These are phyloP conservation scores for Neoarthrinium moseri DNA, from an alignment of 2,329 filamentous ascomycete genomes.

Conservation along the genomic window DNA sequence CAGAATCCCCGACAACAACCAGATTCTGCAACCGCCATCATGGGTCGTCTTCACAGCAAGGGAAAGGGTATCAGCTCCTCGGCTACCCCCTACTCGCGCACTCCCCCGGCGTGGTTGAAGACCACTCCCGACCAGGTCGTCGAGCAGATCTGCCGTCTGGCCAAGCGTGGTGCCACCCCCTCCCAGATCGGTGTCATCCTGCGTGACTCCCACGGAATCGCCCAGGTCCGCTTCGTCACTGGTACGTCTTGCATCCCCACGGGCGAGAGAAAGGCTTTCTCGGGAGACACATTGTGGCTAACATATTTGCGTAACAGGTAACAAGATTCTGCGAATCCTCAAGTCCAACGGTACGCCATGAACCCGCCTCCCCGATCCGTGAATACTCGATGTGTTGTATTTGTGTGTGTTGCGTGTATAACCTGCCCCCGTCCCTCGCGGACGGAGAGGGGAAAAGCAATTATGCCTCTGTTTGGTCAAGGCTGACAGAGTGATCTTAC, in stretches of 20 bases:
- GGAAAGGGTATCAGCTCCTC: slow-evolving; percentile 99
- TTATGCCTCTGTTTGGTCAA: slow-evolving; percentile 84
- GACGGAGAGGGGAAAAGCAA: slow-evolving; percentile 8
- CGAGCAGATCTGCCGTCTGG: slow-evolving; percentile 98
- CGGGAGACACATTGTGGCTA: slow-evolving; percentile 28
- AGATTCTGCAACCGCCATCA: slow-evolving; percentile 54
- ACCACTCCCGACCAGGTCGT: slow-evolving; percentile 97
- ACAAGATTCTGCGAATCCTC: slow-evolving; percentile 99
- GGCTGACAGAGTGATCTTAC: slow-evolving; percentile 89
- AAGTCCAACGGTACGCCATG: slow-evolving; percentile 89
- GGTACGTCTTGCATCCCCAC: slow-evolving; percentile 48
- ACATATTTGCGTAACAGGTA: slow-evolving; percentile 62
- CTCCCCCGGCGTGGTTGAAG: slow-evolving; percentile 93
- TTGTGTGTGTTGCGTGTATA: slow-evolving; percentile 7
- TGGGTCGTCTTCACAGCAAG: slow-evolving; percentile 99
- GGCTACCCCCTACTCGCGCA: slow-evolving; percentile 95
- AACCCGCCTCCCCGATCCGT: slow-evolving; percentile 24
- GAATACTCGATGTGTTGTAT: slow-evolving; percentile 9
- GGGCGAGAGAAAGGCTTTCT: not conserved
- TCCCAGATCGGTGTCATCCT: slow-evolving; percentile 99
- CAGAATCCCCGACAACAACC: slow-evolving; percentile 23
- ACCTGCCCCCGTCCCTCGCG: not conserved
- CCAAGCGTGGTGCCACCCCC: slow-evolving; percentile 97
- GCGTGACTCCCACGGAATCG: slow-evolving; percentile 96
- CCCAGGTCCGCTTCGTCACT: slow-evolving; percentile 96